A percentile compares a stretch with the other conserved stretches of the same genome.
phyloP scores from a whole-genome alignment of 345 rosid species.

The Arabis alpina region DNA sequence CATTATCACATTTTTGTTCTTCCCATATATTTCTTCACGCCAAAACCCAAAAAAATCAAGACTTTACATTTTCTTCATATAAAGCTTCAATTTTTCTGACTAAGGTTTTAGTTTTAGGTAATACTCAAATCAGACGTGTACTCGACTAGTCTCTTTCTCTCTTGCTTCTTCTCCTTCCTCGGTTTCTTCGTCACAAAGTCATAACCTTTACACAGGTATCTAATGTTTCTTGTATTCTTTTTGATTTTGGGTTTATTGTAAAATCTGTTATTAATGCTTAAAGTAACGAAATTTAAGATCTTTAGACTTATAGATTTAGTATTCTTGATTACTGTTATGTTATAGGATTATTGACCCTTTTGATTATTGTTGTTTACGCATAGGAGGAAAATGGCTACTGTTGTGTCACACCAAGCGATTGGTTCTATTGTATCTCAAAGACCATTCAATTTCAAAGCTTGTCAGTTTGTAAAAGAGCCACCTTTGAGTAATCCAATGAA shows the following conservation, averaged over 20 bases:
- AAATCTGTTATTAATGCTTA: too few relatives aligned
- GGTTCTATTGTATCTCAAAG: slow-evolving; percentile 51
- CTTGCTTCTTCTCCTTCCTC: slow-evolving; percentile 27
- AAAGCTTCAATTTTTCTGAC: slow-evolving; percentile 21
- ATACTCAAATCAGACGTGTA: slow-evolving; percentile 27
- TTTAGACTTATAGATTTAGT: too few relatives aligned
- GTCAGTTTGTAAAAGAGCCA: slow-evolving; percentile 40
- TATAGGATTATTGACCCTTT: slow-evolving; percentile 4
- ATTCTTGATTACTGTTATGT: too few relatives aligned
- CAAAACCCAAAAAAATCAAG: background rate
- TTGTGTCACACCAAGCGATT: slow-evolving; percentile 63
- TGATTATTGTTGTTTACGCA: background rate
- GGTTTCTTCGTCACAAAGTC: slow-evolving; percentile 40
- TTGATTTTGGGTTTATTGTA: background rate
- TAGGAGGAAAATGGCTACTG: slow-evolving; percentile 56
- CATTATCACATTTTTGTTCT: background rate
- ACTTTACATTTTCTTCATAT: slow-evolving; percentile 15
- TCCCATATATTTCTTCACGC: background rate
- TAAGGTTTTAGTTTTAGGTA: background rate
- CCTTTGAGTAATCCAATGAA: slow-evolving; percentile 47
- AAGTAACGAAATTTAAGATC: too few relatives aligned
- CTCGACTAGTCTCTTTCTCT: background rate
- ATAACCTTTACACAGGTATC: slow-evolving; percentile 24
- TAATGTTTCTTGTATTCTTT: background rate
- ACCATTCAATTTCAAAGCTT: slow-evolving; percentile 35